Conservation (phyloP, 306 rosid species). For the Cercis canadensis region DNA sequence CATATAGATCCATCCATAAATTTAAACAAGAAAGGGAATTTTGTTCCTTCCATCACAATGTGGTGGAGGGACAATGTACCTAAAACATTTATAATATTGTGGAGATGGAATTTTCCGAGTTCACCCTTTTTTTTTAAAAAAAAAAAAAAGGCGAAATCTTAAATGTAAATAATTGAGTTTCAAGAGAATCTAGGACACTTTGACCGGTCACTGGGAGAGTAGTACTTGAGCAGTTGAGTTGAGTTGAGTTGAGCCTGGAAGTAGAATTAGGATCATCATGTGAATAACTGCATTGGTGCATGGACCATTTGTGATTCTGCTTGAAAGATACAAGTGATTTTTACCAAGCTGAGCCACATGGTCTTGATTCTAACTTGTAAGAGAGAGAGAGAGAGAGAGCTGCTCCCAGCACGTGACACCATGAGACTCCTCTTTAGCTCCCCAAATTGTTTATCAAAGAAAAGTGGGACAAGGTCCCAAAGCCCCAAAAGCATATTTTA, state of each 20-base stretch:
- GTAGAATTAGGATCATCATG: conserved; percentile 24
- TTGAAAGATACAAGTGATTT: conserved; percentile 15
- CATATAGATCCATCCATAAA: not conserved
- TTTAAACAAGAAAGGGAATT: not conserved
- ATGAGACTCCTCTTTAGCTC: conserved; percentile 35
- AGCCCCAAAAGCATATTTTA: not conserved
- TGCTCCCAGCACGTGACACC: conserved; percentile 74
- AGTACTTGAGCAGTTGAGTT: conserved; percentile 27
- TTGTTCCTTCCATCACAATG: too few species aligned
- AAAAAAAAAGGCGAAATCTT: not conserved
- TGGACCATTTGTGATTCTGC: conserved; percentile 38
- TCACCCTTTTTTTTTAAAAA: not conserved
- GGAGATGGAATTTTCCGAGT: not conserved
- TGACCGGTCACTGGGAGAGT: conserved; percentile 45
- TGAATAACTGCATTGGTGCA: conserved; percentile 23
- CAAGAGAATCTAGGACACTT: conserved; percentile 48
- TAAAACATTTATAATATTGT: not conserved
- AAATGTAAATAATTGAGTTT: conserved; percentile 19
- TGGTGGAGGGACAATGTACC: conserved; percentile 5
- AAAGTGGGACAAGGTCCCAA: conserved; percentile 17
- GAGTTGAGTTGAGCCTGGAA: too few species aligned
- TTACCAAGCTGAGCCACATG: conserved; percentile 39
- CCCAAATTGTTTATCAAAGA: conserved; percentile 16
- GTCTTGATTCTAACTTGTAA: not conserved
- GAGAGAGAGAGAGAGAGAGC: conserved; percentile 23